Conservation (phyloP, 140 eudicot species). For the Stevia rebaudiana region DNA sequence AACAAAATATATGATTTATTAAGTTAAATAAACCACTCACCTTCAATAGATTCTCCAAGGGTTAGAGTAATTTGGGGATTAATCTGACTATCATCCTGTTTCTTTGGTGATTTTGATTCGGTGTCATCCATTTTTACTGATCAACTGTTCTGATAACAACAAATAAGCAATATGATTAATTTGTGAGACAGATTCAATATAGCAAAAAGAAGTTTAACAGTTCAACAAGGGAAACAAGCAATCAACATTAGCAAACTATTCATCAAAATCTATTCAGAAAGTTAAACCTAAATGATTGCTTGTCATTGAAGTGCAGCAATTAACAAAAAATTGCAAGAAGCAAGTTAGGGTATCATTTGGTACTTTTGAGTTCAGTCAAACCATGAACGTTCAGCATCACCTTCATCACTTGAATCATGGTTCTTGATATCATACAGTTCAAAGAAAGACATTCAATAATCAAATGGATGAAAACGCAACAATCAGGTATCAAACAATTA, state of each 20-base stretch:
- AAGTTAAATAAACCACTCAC: slow-evolving; percentile 25
- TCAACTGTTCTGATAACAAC: slow-evolving; percentile 9
- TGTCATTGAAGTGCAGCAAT: background rate
- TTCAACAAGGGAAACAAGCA: background rate
- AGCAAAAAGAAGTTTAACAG: background rate
- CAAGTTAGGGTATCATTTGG: background rate
- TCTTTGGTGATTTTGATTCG: slow-evolving; percentile 22
- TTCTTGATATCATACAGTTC: background rate
- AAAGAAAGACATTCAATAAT: background rate
- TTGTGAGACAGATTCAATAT: background rate
- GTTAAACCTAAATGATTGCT: background rate
- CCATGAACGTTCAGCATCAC: background rate
- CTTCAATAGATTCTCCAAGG: slow-evolving; percentile 51
- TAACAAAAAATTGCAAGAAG: background rate
- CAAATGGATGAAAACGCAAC: background rate
- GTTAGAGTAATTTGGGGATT: slow-evolving; percentile 25
- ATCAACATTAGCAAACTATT: background rate
- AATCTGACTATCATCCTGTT: slow-evolving; percentile 22
- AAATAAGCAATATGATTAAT: background rate
- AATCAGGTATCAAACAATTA: background rate
- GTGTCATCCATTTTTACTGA: slow-evolving; percentile 30
- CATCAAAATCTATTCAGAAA: background rate
- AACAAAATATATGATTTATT: background rate
- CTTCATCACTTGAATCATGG: background rate
- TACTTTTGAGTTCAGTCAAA: background rate